These are phyloP conservation scores for Linnemannia exigua DNA, from an alignment of 192 early-diverging fungal genomes.

Conservation along the genomic window DNA sequence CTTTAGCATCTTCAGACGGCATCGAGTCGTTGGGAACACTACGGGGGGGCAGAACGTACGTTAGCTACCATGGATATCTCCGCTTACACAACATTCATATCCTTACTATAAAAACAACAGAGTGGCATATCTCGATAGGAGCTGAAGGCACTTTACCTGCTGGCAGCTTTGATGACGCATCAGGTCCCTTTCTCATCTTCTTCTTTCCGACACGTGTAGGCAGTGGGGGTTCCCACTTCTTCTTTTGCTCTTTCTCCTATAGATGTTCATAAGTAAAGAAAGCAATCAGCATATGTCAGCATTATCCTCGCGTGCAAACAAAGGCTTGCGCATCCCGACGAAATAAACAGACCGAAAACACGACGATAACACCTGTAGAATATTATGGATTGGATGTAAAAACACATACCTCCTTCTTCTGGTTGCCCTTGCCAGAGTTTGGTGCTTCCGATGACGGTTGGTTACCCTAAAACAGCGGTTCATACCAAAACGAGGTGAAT, in stretches of 20 bases:
- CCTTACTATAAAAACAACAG: too few species aligned
- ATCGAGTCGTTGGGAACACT: conserved; percentile 98
- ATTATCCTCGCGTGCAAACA: neutral
- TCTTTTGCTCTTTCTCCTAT: conserved; percentile 87
- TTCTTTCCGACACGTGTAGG: conserved; percentile 99
- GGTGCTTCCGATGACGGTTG: conserved; percentile 53
- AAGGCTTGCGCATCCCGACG: neutral
- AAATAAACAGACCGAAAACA: neutral
- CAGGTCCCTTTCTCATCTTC: conserved; percentile 93
- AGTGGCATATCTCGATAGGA: neutral
- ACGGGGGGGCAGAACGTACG: neutral
- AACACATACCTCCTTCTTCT: conserved; percentile 55
- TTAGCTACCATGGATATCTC: too few species aligned
- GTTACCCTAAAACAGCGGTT: conserved; percentile 35
- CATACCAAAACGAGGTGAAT: neutral
- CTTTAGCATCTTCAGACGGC: conserved; percentile 97
- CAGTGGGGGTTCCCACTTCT: conserved; percentile 98
- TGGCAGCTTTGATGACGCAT: conserved; percentile 92
- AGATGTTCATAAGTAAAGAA: neutral
- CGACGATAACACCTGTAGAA: neutral
- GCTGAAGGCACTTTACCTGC: conserved; percentile 70
- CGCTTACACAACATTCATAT: too few species aligned
- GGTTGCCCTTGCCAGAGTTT: conserved; percentile 33
- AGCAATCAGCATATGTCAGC: neutral
- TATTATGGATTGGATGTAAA: neutral